Conservation (phyloP, 116 monocot species). For the Phalaenopsis hybrid region DNA sequence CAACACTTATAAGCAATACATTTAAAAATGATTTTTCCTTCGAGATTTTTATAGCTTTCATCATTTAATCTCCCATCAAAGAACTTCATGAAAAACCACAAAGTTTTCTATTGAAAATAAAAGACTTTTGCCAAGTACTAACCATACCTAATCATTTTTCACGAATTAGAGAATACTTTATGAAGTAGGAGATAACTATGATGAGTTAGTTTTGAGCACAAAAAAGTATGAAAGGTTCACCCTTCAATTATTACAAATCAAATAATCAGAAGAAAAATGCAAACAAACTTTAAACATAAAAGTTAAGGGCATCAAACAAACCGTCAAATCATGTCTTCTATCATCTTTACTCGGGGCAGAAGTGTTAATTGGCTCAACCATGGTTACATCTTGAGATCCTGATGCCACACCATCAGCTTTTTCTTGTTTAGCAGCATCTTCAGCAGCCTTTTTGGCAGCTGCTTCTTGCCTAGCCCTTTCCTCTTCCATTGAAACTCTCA, state of each 20-base stretch:
- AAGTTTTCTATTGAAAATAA: neutral
- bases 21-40: neutral
- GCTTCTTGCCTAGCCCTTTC: slow-evolving; percentile 97
- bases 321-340: slow-evolving; percentile 59
- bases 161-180: neutral
- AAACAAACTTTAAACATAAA: neutral
- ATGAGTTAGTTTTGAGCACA: neutral
- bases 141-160: neutral
- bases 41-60: neutral
- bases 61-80: neutral
- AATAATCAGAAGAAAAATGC: neutral
- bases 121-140: neutral
- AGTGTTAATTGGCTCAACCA: slow-evolving; percentile 39
- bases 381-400: slow-evolving; percentile 38
- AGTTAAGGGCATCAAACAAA: neutral
- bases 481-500: slow-evolving; percentile 97
- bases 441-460: slow-evolving; percentile 86
- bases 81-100: neutral
- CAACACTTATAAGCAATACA: neutral
- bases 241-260: neutral
- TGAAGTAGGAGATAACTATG: neutral
- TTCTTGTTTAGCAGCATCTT: slow-evolving; percentile 58
- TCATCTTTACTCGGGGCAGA: slow-evolving; percentile 34
- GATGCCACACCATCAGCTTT: slow-evolving; percentile 49
- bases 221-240: neutral